These are phyloP conservation scores for Lizonia empirigonia DNA, from an alignment of 2,329 filamentous ascomycete species.

Conservation along the genomic window DNA sequence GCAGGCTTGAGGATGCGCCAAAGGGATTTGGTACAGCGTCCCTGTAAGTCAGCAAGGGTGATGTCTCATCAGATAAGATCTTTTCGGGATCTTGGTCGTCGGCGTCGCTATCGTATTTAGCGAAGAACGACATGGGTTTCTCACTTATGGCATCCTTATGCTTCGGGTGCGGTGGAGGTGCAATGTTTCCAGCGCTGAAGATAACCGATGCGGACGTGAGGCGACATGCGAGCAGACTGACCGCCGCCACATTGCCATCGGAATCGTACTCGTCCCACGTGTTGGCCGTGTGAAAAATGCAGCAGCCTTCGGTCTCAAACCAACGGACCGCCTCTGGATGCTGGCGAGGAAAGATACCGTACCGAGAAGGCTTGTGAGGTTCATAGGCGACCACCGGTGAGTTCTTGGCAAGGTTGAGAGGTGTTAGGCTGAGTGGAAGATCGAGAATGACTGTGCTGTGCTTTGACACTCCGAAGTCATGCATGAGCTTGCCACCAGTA, in stretches of 20 bases:
- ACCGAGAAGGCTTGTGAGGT: slow-evolving; percentile 61
- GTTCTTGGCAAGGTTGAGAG: slow-evolving; percentile 63
- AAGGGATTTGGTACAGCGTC: slow-evolving; percentile 9
- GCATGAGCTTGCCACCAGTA: slow-evolving; percentile 72
- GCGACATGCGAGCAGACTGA: slow-evolving; percentile 70
- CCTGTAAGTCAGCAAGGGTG: slow-evolving; percentile 22
- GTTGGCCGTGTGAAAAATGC: slow-evolving; percentile 75
- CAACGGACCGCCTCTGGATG: slow-evolving; percentile 63
- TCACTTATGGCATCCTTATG: slow-evolving; percentile 39
- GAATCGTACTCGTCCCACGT: slow-evolving; percentile 64
- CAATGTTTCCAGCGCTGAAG: slow-evolving; percentile 68
- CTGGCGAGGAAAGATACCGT: slow-evolving; percentile 70
- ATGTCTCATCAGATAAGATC: slow-evolving; percentile 32
- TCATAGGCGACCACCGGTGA: slow-evolving; percentile 66
- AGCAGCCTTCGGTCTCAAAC: slow-evolving; percentile 71
- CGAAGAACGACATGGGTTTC: slow-evolving; percentile 55
- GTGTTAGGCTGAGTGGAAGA: slow-evolving; percentile 68
- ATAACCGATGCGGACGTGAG: slow-evolving; percentile 69
- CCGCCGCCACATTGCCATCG: slow-evolving; percentile 47
- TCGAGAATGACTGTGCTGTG: slow-evolving; percentile 71
- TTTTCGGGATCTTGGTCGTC: slow-evolving; percentile 34
- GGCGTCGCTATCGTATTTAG: slow-evolving; percentile 49
- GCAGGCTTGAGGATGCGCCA: slow-evolving; percentile 22
- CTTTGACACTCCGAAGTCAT: slow-evolving; percentile 72
- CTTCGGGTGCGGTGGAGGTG: slow-evolving; percentile 53